Evolutionary conservation across 176 grass and related monocot genomes (phyloP).

Genomic region (Poa annua): DNA sequence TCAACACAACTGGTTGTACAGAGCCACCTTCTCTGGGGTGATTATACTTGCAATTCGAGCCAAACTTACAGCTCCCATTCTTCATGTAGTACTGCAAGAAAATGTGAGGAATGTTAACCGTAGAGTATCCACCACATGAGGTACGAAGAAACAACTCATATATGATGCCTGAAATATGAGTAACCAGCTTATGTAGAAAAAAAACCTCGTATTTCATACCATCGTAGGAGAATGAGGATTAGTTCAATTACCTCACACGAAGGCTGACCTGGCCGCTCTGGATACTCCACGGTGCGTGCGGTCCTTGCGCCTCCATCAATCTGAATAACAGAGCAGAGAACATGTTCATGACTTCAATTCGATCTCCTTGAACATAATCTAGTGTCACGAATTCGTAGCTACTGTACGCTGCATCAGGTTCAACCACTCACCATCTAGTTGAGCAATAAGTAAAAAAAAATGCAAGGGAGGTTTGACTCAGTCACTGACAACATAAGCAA

Average conservation of each 20-base stretch:
- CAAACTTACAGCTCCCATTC: conserved; percentile 88
- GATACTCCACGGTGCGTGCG: conserved; percentile 53
- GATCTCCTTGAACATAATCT: not conserved
- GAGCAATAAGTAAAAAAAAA: not conserved
- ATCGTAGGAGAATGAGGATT: not conserved
- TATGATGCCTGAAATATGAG: conserved; percentile 3
- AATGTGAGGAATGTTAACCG: not conserved
- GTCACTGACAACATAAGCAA: conserved; percentile 1
- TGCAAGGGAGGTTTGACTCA: conserved; percentile 3
- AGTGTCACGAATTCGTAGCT: not conserved
- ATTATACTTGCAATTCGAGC: conserved; percentile 84
- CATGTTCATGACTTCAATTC: conserved; percentile 8
- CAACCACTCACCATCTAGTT: not conserved
- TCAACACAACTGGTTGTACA: conserved; percentile 56
- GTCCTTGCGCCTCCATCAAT: conserved; percentile 43
- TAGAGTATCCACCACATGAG: not conserved
- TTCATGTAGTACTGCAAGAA: conserved; percentile 79
- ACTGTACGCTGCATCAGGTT: conserved; percentile 2
- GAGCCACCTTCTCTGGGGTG: conserved; percentile 74
- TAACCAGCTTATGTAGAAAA: not conserved
- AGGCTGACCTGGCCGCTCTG: conserved; percentile 69
- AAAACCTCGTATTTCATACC: not conserved
- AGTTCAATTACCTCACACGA: conserved; percentile 67
- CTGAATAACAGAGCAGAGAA: conserved; percentile 37
- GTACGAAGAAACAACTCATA: not conserved